A percentile compares a stretch with the other conserved stretches of the same genome.
Evolutionary conservation across 2,329 filamentous ascomycete species (phyloP).

Genomic region (Lasiodiplodia theobromae): DNA sequence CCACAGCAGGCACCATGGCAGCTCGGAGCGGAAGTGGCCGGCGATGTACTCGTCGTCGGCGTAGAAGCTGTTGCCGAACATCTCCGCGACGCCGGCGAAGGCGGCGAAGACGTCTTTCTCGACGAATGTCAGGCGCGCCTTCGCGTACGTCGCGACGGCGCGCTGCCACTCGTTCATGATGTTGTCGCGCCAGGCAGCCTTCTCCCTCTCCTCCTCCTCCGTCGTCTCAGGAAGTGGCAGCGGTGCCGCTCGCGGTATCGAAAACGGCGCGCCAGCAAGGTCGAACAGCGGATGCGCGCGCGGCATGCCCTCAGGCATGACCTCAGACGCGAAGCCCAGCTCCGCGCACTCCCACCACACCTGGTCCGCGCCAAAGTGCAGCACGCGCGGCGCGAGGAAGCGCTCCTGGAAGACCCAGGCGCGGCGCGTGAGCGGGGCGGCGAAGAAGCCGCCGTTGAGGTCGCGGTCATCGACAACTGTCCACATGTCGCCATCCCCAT

Average conservation of each 20-base stretch:
- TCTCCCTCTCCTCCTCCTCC: not conserved
- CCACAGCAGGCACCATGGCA: not conserved
- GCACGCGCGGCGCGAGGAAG: conserved; percentile 15
- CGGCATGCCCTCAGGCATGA: not conserved
- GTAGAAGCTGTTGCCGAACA: not conserved
- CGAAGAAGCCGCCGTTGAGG: not conserved
- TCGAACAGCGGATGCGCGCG: not conserved
- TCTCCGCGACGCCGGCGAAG: not conserved
- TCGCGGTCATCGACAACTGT: rapidly evolving
- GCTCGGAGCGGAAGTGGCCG: not conserved
- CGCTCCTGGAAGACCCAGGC: conserved; percentile 28
- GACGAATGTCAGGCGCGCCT: not conserved
- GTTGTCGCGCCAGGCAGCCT: not conserved
- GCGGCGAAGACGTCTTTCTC: not conserved
- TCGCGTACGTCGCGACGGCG: not conserved
- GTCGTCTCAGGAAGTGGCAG: too few species aligned
- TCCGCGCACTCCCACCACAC: conserved; percentile 23
- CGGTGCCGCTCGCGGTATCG: not conserved
- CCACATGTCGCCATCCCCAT: not conserved
- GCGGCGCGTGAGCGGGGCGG: not conserved
- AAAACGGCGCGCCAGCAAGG: not conserved
- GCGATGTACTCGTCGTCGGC: not conserved
- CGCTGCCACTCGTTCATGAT: not conserved
- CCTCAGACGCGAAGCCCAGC: not conserved
- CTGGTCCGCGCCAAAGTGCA: conserved; percentile 5